Percentiles rank a stretch among this genome's conserved stretches.
phyloP scores from a whole-genome alignment of 176 grass and related monocot genomes.

The Eremochloa ophiuroides region DNA sequence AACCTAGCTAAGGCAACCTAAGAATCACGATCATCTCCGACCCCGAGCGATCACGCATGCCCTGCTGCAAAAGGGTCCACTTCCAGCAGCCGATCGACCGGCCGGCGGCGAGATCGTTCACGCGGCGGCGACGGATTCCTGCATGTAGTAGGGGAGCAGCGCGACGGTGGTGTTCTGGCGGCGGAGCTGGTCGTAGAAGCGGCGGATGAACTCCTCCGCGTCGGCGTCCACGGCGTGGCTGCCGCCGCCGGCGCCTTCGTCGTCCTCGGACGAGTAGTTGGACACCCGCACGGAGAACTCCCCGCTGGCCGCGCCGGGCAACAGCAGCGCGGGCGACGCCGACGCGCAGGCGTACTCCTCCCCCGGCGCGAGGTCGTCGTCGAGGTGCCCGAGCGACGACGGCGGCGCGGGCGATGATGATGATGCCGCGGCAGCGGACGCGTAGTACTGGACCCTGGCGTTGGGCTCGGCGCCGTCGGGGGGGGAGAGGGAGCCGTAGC shows the following conservation, averaged over 20 bases:
- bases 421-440: slow-evolving; percentile 2
- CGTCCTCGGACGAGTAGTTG: slow-evolving; percentile 57
- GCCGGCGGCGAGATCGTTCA: too few relatives aligned
- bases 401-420: slow-evolving; percentile 34
- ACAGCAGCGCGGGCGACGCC: slow-evolving; percentile 14
- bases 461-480: not conserved
- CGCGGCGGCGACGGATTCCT: slow-evolving; percentile 25
- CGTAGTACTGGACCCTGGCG: slow-evolving; percentile 55
- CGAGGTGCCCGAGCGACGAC: too few relatives aligned
- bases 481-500: not conserved
- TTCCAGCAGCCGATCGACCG: too few relatives aligned
- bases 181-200: slow-evolving; percentile 88
- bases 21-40: too few relatives aligned
- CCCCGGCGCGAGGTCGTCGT: slow-evolving; percentile 41
- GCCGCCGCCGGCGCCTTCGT: not conserved
- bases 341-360: slow-evolving; percentile 7
- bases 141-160: slow-evolving; percentile 50
- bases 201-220: slow-evolving; percentile 87
- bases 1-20: too few relatives aligned
- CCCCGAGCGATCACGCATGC: too few relatives aligned
- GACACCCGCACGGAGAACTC: slow-evolving; percentile 54
- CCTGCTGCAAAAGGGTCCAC: too few relatives aligned
- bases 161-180: slow-evolving; percentile 53
- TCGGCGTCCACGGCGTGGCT: slow-evolving; percentile 60
- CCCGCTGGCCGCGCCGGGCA: not conserved